Evolutionary conservation across 2,329 filamentous ascomycete genomes (phyloP).

Genomic region (Exophiala lecanii-corni): DNA sequence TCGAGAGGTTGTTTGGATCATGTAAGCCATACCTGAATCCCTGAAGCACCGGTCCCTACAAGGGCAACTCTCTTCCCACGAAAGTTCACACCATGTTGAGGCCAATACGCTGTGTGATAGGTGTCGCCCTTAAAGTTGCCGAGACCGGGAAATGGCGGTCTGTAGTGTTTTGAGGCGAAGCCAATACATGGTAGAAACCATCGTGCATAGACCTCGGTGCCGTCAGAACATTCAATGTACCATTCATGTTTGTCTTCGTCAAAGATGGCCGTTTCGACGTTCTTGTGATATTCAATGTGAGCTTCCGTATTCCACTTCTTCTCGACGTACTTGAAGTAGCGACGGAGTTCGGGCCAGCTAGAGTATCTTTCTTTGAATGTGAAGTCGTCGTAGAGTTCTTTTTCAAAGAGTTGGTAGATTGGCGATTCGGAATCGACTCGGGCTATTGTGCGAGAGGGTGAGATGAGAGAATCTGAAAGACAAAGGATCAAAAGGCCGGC

Average conservation of each 20-base stretch:
- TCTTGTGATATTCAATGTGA: slow-evolving; percentile 33
- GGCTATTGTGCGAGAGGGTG: no score
- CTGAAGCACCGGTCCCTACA: slow-evolving; percentile 58
- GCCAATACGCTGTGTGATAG: slow-evolving; percentile 59
- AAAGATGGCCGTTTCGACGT: slow-evolving; percentile 35
- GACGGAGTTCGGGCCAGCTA: slow-evolving; percentile 34
- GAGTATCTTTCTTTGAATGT: slow-evolving; percentile 40
- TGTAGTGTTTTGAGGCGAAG: slow-evolving; percentile 53
- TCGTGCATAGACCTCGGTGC: slow-evolving; percentile 13
- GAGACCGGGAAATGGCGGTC: slow-evolving; percentile 57
- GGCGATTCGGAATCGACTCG: slow-evolving; percentile 21
- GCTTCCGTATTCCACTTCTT: slow-evolving; percentile 37
- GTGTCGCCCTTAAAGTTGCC: slow-evolving; percentile 56
- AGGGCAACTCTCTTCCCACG: slow-evolving; percentile 57
- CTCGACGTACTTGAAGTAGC: slow-evolving; percentile 42
- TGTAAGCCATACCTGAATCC: no score
- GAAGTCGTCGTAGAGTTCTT: slow-evolving; percentile 43
- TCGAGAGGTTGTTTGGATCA: no score
- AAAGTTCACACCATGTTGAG: slow-evolving; percentile 53
- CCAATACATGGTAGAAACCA: slow-evolving; percentile 38
- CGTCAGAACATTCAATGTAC: slow-evolving; percentile 19
- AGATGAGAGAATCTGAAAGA: no score
- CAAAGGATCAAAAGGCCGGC: no score
- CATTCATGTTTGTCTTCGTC: slow-evolving; percentile 27
- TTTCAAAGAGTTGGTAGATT: slow-evolving; percentile 23